Conservation (phyloP, 1,284 basidiomycete species). For the Volvariella surrecta region DNA sequence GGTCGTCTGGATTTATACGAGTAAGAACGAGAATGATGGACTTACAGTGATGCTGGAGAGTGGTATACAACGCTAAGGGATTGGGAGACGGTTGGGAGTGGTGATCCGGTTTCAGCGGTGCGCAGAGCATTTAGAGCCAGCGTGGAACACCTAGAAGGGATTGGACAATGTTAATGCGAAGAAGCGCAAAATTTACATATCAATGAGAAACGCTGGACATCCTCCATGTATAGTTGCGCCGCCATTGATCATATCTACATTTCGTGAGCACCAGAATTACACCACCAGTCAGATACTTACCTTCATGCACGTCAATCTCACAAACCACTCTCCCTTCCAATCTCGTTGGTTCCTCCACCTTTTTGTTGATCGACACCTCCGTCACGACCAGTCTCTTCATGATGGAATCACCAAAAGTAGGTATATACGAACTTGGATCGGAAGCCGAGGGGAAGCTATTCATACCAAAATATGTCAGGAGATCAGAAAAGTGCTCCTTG, state of each 20-base stretch:
- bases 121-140: slow-evolving; percentile 21
- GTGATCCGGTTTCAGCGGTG: too few relatives aligned
- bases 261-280: background rate
- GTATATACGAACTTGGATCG: too few relatives aligned
- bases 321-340: slow-evolving; percentile 38
- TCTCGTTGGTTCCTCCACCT: slow-evolving; percentile 34
- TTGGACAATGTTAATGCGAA: background rate
- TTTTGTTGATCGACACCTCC: slow-evolving; percentile 34
- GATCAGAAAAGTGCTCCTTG: slow-evolving; percentile 24
- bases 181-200: slow-evolving; percentile 24
- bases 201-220: slow-evolving; percentile 41
- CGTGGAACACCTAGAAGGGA: slow-evolving; percentile 32
- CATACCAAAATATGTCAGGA: slow-evolving; percentile 14
- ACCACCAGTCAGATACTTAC: slow-evolving; percentile 18
- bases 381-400: slow-evolving; percentile 24
- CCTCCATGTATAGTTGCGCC: slow-evolving; percentile 40
- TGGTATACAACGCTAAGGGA: slow-evolving; percentile 42
- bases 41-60: slow-evolving; percentile 40
- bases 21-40: slow-evolving; percentile 36
- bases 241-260: slow-evolving; percentile 42
- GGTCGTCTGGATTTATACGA: slow-evolving; percentile 45
- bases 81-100: slow-evolving; percentile 35
- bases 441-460: slow-evolving; percentile 1
- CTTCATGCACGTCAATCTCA: slow-evolving; percentile 37
- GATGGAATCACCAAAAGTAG: slow-evolving; percentile 15